phyloP scores from a whole-genome alignment of 1,284 basidiomycete genomes.

The Ceratobasidium sp. region DNA sequence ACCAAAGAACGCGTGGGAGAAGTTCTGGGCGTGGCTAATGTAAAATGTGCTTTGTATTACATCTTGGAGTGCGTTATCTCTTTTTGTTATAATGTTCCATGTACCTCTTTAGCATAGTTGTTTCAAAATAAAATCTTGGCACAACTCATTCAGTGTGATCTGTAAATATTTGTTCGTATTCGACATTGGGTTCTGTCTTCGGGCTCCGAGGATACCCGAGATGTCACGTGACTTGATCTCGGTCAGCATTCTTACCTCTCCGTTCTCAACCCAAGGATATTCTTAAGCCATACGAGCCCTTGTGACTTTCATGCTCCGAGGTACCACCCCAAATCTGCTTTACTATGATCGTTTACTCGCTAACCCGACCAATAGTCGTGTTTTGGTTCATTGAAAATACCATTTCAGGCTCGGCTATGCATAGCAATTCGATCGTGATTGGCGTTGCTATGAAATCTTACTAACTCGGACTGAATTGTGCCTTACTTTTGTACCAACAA shows the following conservation, averaged over 20 bases:
- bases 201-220: too few species aligned
- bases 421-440: background rate
- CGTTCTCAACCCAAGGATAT: too few species aligned
- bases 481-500: background rate
- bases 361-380: background rate
- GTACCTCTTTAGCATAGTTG: background rate
- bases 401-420: constrained; percentile 1
- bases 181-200: too few species aligned
- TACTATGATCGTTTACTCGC: background rate
- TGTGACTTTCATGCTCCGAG: too few species aligned
- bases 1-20: constrained; percentile 76
- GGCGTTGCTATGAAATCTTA: background rate
- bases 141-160: too few species aligned
- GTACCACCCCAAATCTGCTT: too few species aligned
- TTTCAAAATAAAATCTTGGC: too few species aligned
- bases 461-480: background rate
- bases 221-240: too few species aligned
- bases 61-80: constrained; percentile 6
- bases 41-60: constrained; percentile 26
- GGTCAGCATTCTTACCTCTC: too few species aligned
- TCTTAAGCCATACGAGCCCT: too few species aligned
- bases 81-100: background rate
- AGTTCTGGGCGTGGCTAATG: constrained; percentile 81
- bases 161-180: too few species aligned
- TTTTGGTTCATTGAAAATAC: background rate